Evolutionary conservation across 257 asterid genomes (phyloP).

Genomic region (Nicotiana otophora): DNA sequence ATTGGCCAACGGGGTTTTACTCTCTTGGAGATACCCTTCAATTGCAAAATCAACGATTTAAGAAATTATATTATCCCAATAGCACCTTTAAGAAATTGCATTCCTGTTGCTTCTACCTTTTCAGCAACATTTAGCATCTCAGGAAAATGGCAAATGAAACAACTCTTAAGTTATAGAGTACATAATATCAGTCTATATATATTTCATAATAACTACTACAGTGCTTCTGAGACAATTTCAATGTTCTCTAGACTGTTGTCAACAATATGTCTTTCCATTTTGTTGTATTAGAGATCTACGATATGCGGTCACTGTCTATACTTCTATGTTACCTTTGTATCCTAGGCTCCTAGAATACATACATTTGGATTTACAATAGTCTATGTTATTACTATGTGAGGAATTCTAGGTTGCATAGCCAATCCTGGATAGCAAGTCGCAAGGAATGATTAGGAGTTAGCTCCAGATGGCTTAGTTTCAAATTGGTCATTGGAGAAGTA

Average conservation of each 20-base stretch:
- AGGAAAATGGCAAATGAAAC: neutral
- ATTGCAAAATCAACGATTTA: neutral
- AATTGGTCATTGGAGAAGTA: constrained; percentile 89
- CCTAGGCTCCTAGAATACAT: constrained; percentile 2
- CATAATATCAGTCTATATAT: neutral
- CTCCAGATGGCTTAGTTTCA: constrained; percentile 39
- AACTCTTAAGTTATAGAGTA: neutral
- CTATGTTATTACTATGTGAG: neutral
- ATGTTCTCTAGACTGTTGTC: neutral
- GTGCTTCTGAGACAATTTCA: neutral
- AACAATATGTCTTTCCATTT: neutral
- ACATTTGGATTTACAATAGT: neutral
- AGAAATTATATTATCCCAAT: neutral
- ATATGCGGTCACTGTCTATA: neutral
- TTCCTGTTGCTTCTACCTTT: neutral
- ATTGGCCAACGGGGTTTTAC: neutral
- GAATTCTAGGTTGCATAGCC: constrained; percentile 50
- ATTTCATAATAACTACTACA: neutral
- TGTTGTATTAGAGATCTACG: neutral
- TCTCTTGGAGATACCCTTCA: neutral
- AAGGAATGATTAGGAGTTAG: constrained; percentile 70
- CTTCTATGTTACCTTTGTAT: neutral
- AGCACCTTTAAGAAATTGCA: neutral
- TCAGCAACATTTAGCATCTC: neutral
- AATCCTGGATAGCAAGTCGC: constrained; percentile 59